Evolutionary conservation across 2,329 filamentous ascomycete genomes (phyloP).

Genomic region (Westerdykella sp.): DNA sequence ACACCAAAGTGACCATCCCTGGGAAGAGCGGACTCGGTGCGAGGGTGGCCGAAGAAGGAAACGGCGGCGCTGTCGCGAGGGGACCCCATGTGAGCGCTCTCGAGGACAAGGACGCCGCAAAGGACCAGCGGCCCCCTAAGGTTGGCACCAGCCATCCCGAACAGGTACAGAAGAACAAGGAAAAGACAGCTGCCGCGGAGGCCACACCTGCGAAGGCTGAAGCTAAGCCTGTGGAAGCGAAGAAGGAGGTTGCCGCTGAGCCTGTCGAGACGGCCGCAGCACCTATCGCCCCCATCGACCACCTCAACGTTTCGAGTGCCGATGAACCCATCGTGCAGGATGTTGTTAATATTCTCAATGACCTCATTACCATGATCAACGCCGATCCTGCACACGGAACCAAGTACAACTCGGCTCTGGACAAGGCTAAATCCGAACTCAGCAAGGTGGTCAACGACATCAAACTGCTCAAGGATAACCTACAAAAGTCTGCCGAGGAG

Average conservation of each 20-base stretch:
- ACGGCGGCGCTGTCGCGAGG: conserved; percentile 35
- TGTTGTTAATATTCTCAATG: conserved; percentile 89
- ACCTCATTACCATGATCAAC: conserved; percentile 89
- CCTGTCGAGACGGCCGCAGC: conserved; percentile 18
- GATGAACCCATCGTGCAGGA: conserved; percentile 87
- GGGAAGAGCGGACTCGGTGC: conserved; percentile 81
- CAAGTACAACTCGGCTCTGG: conserved; percentile 71
- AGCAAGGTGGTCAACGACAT: conserved; percentile 74
- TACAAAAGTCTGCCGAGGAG: conserved; percentile 64
- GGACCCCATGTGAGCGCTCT: conserved; percentile 59
- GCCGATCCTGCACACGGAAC: conserved; percentile 66
- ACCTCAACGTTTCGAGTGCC: conserved; percentile 67
- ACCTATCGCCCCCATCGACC: conserved; percentile 60
- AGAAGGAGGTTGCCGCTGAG: conserved; percentile 15
- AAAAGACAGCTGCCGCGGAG: conserved; percentile 10
- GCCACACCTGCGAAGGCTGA: conserved; percentile 15
- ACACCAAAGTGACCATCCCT: conserved; percentile 72
- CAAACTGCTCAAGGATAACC: conserved; percentile 61
- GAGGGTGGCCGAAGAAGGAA: conserved; percentile 59
- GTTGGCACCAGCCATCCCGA: conserved; percentile 16
- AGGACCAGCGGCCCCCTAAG: conserved; percentile 16
- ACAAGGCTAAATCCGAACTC: conserved; percentile 80
- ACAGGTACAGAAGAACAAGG: conserved; percentile 24
- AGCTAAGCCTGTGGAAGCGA: conserved; percentile 12
- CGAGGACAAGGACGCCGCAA: conserved; percentile 41